Evolutionary conservation across 352 stramenopile species (phyloP).

Genomic region (Phytophthora hibernalis): DNA sequence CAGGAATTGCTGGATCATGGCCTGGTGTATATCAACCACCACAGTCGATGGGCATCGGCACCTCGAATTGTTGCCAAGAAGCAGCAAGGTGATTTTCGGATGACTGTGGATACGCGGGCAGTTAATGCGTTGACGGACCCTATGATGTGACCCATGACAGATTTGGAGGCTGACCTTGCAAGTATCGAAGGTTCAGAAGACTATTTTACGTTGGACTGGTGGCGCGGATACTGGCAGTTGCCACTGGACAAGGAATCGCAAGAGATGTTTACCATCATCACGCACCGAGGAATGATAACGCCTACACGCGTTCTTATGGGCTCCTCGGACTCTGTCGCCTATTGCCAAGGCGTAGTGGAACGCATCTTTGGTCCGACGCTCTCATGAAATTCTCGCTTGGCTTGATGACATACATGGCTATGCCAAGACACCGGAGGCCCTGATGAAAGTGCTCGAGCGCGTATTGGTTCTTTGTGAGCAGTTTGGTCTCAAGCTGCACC

Average conservation of each 20-base stretch:
- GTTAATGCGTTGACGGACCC: slow-evolving; percentile 4
- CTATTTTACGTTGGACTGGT: slow-evolving; percentile 13
- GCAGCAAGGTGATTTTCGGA: neutral
- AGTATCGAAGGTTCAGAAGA: neutral
- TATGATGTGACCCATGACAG: slow-evolving; percentile 15
- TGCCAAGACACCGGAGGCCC: neutral
- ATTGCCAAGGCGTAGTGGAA: slow-evolving; percentile 8
- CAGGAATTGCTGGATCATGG: neutral
- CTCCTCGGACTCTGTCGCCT: slow-evolving; percentile 6
- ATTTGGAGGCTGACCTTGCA: neutral
- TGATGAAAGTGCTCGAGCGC: neutral
- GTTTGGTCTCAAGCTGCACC: slow-evolving; percentile 16
- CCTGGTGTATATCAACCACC: neutral
- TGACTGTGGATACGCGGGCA: slow-evolving; percentile 4
- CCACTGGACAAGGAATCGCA: slow-evolving; percentile 7
- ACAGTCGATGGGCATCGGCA: slow-evolving; percentile 1
- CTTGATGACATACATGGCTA: slow-evolving; percentile 15
- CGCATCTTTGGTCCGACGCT: slow-evolving; percentile 1
- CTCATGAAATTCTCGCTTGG: slow-evolving; percentile 3
- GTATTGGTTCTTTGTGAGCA: neutral
- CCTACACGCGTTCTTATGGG: slow-evolving; percentile 13
- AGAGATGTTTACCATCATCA: slow-evolving; percentile 17
- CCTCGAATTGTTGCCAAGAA: slow-evolving; percentile 16
- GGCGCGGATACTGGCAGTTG: slow-evolving; percentile 11
- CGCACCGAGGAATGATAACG: slow-evolving; percentile 6